These are phyloP conservation scores for Pleurotus tuoliensis DNA, from an alignment of 768 basidiomycete genomes.

Conservation along the genomic window DNA sequence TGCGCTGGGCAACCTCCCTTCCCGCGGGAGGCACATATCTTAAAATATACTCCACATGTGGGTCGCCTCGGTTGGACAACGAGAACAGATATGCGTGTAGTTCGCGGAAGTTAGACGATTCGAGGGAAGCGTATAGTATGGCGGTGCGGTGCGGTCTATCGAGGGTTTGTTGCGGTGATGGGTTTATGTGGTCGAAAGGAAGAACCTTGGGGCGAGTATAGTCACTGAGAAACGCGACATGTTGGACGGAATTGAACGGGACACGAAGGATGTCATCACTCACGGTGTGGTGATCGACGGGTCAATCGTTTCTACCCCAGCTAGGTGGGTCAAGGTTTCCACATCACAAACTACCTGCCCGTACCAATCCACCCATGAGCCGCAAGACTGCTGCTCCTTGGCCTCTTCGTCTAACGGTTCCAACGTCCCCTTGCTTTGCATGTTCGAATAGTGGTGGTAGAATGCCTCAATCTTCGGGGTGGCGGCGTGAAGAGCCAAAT, in stretches of 20 bases:
- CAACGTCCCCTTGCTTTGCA: slow-evolving; percentile 22
- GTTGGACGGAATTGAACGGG: not conserved
- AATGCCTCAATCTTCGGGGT: slow-evolving; percentile 83
- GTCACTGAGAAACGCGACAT: slow-evolving; percentile 11
- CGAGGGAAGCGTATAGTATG: slow-evolving; percentile 72
- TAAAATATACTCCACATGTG: slow-evolving; percentile 68
- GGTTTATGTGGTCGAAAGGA: slow-evolving; percentile 76
- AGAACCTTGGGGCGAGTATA: slow-evolving; percentile 47
- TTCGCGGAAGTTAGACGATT: slow-evolving; percentile 62
- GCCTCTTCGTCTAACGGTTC: not conserved
- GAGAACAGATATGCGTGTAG: slow-evolving; percentile 63
- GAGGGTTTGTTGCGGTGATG: slow-evolving; percentile 39
- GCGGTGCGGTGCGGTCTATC: slow-evolving; percentile 57
- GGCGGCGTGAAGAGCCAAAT: slow-evolving; percentile 73
- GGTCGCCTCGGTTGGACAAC: slow-evolving; percentile 39
- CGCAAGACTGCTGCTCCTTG: slow-evolving; percentile 36
- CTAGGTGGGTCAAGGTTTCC: slow-evolving; percentile 52
- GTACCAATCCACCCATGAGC: slow-evolving; percentile 85
- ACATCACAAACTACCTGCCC: slow-evolving; percentile 68
- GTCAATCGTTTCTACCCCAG: slow-evolving; percentile 46
- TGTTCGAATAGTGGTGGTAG: slow-evolving; percentile 63
- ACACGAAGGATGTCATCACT: slow-evolving; percentile 11
- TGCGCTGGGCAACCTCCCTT: slow-evolving; percentile 22
- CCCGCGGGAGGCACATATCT: slow-evolving; percentile 53
- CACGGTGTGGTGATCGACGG: slow-evolving; percentile 26